phyloP scores from a whole-genome alignment of 352 stramenopile genomes.

The Globisporangium perplexum region DNA sequence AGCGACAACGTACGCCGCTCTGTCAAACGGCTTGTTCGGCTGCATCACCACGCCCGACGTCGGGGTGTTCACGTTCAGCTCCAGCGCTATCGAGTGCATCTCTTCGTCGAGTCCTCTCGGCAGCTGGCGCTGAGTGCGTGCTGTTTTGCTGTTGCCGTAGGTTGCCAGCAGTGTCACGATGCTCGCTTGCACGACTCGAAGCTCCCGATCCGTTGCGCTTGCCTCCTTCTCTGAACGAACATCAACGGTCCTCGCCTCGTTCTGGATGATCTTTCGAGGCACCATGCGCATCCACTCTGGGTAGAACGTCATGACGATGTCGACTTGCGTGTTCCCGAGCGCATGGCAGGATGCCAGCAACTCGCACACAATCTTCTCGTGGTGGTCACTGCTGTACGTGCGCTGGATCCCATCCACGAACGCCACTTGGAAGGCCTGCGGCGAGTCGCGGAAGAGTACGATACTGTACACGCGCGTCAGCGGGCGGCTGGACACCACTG shows the following conservation, averaged over 20 bases:
- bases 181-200: slow-evolving; percentile 55
- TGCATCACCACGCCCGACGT: slow-evolving; percentile 66
- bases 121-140: slow-evolving; percentile 51
- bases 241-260: slow-evolving; percentile 47
- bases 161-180: slow-evolving; percentile 55
- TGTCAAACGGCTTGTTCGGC: slow-evolving; percentile 76
- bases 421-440: slow-evolving; percentile 65
- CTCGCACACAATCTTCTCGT: slow-evolving; percentile 75
- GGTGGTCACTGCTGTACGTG: slow-evolving; percentile 57
- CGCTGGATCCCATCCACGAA: slow-evolving; percentile 70
- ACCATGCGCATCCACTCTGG: slow-evolving; percentile 65
- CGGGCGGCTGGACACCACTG: slow-evolving; percentile 65
- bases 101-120: slow-evolving; percentile 63
- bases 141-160: slow-evolving; percentile 60
- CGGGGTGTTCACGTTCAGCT: slow-evolving; percentile 77
- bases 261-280: slow-evolving; percentile 63
- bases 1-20: slow-evolving; percentile 53
- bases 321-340: slow-evolving; percentile 61
- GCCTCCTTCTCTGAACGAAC: slow-evolving; percentile 26
- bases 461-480: slow-evolving; percentile 64
- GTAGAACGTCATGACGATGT: slow-evolving; percentile 39
- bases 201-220: slow-evolving; percentile 59
- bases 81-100: slow-evolving; percentile 66
- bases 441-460: slow-evolving; percentile 53
- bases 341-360: slow-evolving; percentile 71